These are phyloP conservation scores for Polyrhizophydium stewartii DNA, from an alignment of 371 early-diverging fungal genomes.

Conservation along the genomic window DNA sequence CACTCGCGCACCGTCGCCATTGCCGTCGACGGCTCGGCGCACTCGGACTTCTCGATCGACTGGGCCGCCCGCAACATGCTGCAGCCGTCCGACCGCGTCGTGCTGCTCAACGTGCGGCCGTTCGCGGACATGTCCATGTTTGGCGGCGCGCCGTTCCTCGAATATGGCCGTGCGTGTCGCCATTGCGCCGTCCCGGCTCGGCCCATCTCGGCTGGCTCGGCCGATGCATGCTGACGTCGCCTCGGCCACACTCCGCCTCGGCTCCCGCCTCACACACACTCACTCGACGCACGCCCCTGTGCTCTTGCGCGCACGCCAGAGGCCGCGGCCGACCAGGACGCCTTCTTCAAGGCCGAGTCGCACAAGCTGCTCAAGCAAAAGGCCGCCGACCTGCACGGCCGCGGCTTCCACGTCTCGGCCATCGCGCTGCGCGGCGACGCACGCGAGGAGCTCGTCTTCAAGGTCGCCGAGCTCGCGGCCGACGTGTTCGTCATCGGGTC, in stretches of 20 bases:
- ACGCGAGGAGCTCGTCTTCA: slow-evolving; percentile 24
- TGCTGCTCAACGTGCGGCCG: slow-evolving; percentile 43
- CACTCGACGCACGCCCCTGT: too few species aligned
- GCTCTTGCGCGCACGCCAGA: too few species aligned
- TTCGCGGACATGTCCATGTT: slow-evolving; percentile 10
- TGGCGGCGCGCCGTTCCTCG: background rate
- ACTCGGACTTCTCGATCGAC: slow-evolving; percentile 26
- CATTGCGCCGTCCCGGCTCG: too few species aligned
- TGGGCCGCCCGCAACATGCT: slow-evolving; percentile 42
- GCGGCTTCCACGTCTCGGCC: background rate
- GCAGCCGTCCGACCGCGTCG: slow-evolving; percentile 32
- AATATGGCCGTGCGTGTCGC: background rate
- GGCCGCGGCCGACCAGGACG: too few species aligned
- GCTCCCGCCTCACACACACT: too few species aligned
- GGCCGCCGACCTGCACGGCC: background rate
- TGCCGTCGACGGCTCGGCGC: slow-evolving; percentile 14
- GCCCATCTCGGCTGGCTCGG: too few species aligned
- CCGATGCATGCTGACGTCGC: too few species aligned
- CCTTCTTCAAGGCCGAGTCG: too few species aligned
- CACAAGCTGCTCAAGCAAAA: background rate
- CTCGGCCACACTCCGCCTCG: too few species aligned
- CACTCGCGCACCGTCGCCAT: slow-evolving; percentile 12
- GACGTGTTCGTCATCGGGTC: slow-evolving; percentile 26
- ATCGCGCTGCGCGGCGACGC: slow-evolving; percentile 19
- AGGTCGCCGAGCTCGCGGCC: slow-evolving; percentile 24